Evolutionary conservation across 1,284 basidiomycete species (phyloP), one percentile per base, ranked within the genome.

Genomic region (Malassezia pachydermatis): DNA sequence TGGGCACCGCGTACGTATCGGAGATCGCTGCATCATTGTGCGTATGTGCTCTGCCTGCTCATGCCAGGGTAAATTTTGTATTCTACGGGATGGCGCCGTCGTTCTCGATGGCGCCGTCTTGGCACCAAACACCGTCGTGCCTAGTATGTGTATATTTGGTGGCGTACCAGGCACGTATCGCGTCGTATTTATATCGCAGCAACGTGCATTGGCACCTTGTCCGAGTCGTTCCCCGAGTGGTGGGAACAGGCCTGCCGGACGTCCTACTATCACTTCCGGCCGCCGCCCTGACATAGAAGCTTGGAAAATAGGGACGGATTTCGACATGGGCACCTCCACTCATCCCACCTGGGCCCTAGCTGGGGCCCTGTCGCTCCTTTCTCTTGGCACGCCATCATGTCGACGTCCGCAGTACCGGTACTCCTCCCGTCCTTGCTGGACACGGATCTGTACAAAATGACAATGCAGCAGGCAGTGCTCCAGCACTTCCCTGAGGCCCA

Each of bases 381-480:
- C n/a, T n/a, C n/a, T n/a, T n/a, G n/a, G n/a, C n/a, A n/a, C n/a
- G n/a, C n/a, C n/a, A n/a, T n/a, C n/a, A n/a, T n/a, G n/a, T n/a
- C n/a, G n/a, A 35, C 23, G 32, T 17, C 35, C n/a, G 20, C 32
- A 32, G 1, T 24, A 2, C 27, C 22, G 11, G 45, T 52, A 22
- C 25, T 17, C 14, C 40, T 65, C 20, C 45, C 57, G 14, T 88
- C 86, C 24, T 77, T 96, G 46, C 79, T 98, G 47, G 92, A 96
- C 73, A 94, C 89, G 0, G 92, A 98, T 72, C 76, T 95, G 33
- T 96, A 98, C 81, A 98, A 94, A 87, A 77, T 96, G 43, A 89
- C 90, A 0, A 98, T 96, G 92, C 92, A 96, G 75, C 86, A 94
- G 73, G 89, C 88, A 0, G 82, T 96, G 10, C 69, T 84, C 48